These are phyloP conservation scores for Talaromyces sp. DNA, from an alignment of 2,329 filamentous ascomycete genomes.

Conservation along the genomic window DNA sequence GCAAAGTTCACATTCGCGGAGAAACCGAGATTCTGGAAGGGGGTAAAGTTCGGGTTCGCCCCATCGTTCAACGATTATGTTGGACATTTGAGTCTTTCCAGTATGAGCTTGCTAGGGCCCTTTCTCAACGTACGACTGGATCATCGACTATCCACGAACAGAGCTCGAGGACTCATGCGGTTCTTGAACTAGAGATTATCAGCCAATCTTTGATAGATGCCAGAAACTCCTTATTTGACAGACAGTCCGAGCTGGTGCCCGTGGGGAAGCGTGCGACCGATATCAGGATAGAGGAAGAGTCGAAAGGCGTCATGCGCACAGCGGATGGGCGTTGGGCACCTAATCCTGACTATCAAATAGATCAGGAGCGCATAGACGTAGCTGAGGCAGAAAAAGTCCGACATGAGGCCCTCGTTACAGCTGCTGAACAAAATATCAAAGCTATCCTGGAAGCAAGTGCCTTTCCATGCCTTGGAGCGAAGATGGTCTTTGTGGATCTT, in stretches of 20 bases:
- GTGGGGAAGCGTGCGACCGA: slow-evolving; percentile 44
- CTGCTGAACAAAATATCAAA: slow-evolving; percentile 34
- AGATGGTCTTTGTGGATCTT: slow-evolving; percentile 47
- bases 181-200: slow-evolving; percentile 44
- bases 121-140: slow-evolving; percentile 33
- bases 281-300: slow-evolving; percentile 40
- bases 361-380: slow-evolving; percentile 41
- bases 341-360: slow-evolving; percentile 34
- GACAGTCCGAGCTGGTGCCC: slow-evolving; percentile 46
- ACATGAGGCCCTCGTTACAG: slow-evolving; percentile 33
- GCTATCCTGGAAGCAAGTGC: slow-evolving; percentile 23
- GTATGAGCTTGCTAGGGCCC: slow-evolving; percentile 27
- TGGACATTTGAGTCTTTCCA: slow-evolving; percentile 37
- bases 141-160: slow-evolving; percentile 44
- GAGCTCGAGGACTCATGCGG: slow-evolving; percentile 46
- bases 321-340: slow-evolving; percentile 33
- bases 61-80: slow-evolving; percentile 28
- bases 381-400: slow-evolving; percentile 39
- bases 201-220: slow-evolving; percentile 36
- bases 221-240: slow-evolving; percentile 38
- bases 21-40: slow-evolving; percentile 40
- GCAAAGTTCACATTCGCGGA: slow-evolving; percentile 41
- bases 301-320: slow-evolving; percentile 27
- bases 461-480: slow-evolving; percentile 38
- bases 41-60: slow-evolving; percentile 43